Percentiles rank a stretch among this genome's conserved stretches.
Conservation (phyloP, 2,329 filamentous ascomycete species). For the Monosporascus sp. region DNA sequence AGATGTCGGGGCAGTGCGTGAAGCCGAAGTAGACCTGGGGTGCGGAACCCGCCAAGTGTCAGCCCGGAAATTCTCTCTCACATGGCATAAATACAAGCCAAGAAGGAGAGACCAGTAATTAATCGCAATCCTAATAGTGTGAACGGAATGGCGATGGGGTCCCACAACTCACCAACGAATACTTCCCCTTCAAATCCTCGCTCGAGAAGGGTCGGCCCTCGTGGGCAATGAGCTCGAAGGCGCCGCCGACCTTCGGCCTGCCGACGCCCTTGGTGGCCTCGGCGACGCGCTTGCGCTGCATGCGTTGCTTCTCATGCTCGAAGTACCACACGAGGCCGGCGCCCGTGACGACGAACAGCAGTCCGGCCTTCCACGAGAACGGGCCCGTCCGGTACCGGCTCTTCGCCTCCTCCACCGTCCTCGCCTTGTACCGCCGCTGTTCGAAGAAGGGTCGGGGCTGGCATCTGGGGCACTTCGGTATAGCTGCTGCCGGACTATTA, state of each 20-base stretch:
- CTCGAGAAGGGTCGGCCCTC: slow-evolving; percentile 73
- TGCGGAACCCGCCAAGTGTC: not conserved
- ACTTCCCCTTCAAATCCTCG: slow-evolving; percentile 79
- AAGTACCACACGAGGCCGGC: slow-evolving; percentile 82
- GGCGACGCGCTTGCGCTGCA: slow-evolving; percentile 82
- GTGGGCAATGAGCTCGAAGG: slow-evolving; percentile 77
- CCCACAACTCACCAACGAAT: slow-evolving; percentile 58
- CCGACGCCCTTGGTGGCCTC: slow-evolving; percentile 92
- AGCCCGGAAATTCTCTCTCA: not conserved
- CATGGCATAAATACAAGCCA: not conserved
- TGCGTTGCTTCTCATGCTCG: slow-evolving; percentile 83
- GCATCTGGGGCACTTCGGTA: not conserved
- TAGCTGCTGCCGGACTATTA: not conserved
- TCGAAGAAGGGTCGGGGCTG: slow-evolving; percentile 9
- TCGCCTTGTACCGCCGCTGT: slow-evolving; percentile 37
- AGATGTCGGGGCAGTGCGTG: slow-evolving; percentile 97
- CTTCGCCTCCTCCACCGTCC: slow-evolving; percentile 55
- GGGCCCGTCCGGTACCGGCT: slow-evolving; percentile 59
- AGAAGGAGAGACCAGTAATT: not conserved
- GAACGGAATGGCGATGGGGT: not conserved
- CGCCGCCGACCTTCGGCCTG: slow-evolving; percentile 84
- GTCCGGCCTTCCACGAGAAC: slow-evolving; percentile 86
- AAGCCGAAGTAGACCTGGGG: slow-evolving; percentile 92
- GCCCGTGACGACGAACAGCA: slow-evolving; percentile 78
- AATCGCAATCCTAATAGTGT: no score